Conservation (phyloP, 2,329 filamentous ascomycete genomes). For the Blastomyces silverae region DNA sequence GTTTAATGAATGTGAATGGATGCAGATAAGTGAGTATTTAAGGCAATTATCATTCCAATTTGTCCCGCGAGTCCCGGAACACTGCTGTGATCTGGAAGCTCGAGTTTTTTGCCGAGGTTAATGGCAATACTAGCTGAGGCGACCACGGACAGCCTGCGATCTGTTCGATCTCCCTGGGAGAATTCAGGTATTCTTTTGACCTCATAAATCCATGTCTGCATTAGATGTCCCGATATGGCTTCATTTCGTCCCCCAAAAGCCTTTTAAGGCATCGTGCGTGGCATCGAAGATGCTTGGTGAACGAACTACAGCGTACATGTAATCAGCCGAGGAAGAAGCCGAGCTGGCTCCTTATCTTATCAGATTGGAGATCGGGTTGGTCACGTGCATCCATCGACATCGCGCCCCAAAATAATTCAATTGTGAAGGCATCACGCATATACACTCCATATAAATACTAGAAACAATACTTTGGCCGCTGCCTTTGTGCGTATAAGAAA, state of each 20-base stretch:
- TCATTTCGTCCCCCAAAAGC: neutral
- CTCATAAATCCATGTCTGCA: neutral
- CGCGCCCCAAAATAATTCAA: neutral
- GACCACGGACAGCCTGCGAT: neutral
- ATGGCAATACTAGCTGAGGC: neutral
- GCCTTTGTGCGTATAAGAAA: constrained; percentile 18
- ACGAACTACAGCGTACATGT: no score
- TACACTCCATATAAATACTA: neutral
- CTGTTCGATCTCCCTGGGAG: neutral
- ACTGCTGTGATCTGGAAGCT: neutral
- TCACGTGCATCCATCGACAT: constrained; percentile 1
- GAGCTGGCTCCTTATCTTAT: neutral
- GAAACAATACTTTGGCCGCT: neutral
- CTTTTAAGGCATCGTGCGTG: neutral
- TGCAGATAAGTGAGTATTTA: neutral
- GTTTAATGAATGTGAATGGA: neutral
- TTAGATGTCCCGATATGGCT: neutral
- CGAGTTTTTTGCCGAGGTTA: neutral
- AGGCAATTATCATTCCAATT: neutral
- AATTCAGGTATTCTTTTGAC: neutral
- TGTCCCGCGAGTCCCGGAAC: neutral
- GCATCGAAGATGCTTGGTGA: neutral
- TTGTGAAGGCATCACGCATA: neutral
- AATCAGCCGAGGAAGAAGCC: neutral
- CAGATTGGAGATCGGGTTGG: neutral